These are phyloP conservation scores for Phytopythium helicoides DNA, from an alignment of 352 stramenopile species.

Conservation along the genomic window DNA sequence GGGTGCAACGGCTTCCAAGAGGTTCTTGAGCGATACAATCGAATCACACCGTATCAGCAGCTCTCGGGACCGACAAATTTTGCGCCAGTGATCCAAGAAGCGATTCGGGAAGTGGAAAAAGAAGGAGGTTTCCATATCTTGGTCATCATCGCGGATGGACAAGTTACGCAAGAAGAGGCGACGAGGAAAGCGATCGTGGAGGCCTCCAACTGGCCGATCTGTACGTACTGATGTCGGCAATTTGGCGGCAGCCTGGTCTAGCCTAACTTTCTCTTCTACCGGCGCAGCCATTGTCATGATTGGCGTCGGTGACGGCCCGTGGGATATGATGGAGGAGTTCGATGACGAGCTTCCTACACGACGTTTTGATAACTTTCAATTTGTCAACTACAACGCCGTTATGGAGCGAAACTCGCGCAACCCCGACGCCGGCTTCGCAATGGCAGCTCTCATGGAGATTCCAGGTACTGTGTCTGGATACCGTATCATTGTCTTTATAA, in stretches of 20 bases:
- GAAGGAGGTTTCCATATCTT: slow-evolving; percentile 72
- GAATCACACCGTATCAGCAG: slow-evolving; percentile 48
- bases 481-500: slow-evolving; percentile 8
- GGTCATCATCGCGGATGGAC: slow-evolving; percentile 73
- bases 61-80: slow-evolving; percentile 37
- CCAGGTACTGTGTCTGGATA: slow-evolving; percentile 36
- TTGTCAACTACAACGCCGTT: slow-evolving; percentile 70
- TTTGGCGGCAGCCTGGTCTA: too few species aligned
- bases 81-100: slow-evolving; percentile 41
- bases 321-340: slow-evolving; percentile 75
- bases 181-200: slow-evolving; percentile 64
- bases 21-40: slow-evolving; percentile 59
- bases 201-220: slow-evolving; percentile 69
- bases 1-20: slow-evolving; percentile 50
- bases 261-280: too few species aligned
- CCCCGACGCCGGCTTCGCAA: slow-evolving; percentile 37
- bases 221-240: slow-evolving; percentile 18
- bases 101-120: slow-evolving; percentile 40
- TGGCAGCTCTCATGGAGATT: slow-evolving; percentile 47
- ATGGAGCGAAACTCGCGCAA: slow-evolving; percentile 38
- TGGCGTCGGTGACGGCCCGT: slow-evolving; percentile 47
- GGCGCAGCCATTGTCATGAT: slow-evolving; percentile 40
- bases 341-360: slow-evolving; percentile 62
- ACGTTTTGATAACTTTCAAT: slow-evolving; percentile 85
- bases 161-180: slow-evolving; percentile 67